These are phyloP conservation scores for Amborella trichopoda DNA, from an alignment of 164 flowering plant genomes.

Conservation along the genomic window DNA sequence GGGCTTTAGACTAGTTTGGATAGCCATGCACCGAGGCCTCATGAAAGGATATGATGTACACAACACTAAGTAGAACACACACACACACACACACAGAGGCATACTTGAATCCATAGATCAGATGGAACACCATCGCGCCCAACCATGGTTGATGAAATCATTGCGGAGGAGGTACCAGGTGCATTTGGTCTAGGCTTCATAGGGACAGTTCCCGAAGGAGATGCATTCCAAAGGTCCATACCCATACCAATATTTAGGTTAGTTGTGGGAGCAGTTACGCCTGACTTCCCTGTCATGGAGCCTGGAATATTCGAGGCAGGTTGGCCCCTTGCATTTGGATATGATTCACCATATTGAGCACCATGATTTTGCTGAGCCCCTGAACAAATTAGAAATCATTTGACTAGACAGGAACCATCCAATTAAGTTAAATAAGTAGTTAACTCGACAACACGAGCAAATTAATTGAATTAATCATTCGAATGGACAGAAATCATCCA, in stretches of 20 bases:
- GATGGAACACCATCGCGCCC: slow-evolving; percentile 33
- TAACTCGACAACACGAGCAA: background rate
- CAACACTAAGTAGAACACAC: slow-evolving; percentile 3
- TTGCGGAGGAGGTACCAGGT: slow-evolving; percentile 29
- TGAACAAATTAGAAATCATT: slow-evolving; percentile 13
- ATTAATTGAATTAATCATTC: background rate
- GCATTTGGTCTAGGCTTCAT: slow-evolving; percentile 42
- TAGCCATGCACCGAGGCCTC: too few species aligned
- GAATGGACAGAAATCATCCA: background rate
- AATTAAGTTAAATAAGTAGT: background rate
- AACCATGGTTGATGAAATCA: slow-evolving; percentile 22
- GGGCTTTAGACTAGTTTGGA: too few species aligned
- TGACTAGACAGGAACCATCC: background rate
- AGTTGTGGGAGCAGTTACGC: slow-evolving; percentile 45
- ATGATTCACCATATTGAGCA: slow-evolving; percentile 16
- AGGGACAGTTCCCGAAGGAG: slow-evolving; percentile 29
- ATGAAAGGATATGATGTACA: slow-evolving; percentile 1
- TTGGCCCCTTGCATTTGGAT: slow-evolving; percentile 8
- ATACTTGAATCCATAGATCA: slow-evolving; percentile 60
- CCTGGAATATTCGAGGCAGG: slow-evolving; percentile 21
- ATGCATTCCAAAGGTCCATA: slow-evolving; percentile 72
- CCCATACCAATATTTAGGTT: slow-evolving; percentile 85
- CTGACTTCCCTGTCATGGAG: slow-evolving; percentile 56
- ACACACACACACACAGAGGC: background rate
- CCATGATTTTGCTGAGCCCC: slow-evolving; percentile 39